Base-by-base conservation (phyloP, 768 basidiomycete genomes). In the Daedaleopsis sinensis region DNA sequence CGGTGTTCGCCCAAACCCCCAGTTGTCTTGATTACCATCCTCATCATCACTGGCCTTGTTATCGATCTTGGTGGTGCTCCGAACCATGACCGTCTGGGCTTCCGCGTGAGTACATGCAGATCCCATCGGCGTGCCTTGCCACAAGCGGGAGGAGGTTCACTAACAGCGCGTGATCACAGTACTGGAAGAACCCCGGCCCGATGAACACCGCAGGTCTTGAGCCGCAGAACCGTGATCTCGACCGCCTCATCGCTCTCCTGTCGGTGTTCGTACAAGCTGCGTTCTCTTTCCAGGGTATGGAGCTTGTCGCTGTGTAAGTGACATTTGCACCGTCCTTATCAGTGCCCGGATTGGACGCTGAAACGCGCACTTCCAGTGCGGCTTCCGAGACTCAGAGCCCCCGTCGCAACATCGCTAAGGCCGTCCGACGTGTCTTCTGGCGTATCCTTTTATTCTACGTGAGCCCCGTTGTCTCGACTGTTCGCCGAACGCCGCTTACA, bases 31-130 rank as follows among this genome's bases (percentile, higher is more conserved):
- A 89, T 90, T 50, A 81, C 81, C 47, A 80, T 82, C n/a, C 74
- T 89, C 37, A 79, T 90, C 53, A 55, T 88, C 43, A 73, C 78
- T 57, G 88, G 88, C 36, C 81, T 94, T 61, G 75, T 91, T 61
- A 80, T 94, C 61, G 88, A 91, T 65, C 82, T 90, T 19, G 93
- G 93, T 44, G 93, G 91, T 58, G 91, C 88, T 1, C 91, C 92
- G 3, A 65, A 81, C 57, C 79, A 83, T 64, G 81, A 87, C 21
- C 82, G 86, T 16, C 80, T 88, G 59, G 90, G 90, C 0, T 91
- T 91, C 78, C 82, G 80, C 57, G 85, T 87, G 55, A 48, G 75
- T 73, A 12, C 13, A 63, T 18, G 66, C 66, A 13, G 77, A 72
- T 70, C 75, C 5, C 36, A 8, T 2, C 23, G 23, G 4, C 15